phyloP scores from a whole-genome alignment of 306 rosid genomes.

The Quercus dentata region DNA sequence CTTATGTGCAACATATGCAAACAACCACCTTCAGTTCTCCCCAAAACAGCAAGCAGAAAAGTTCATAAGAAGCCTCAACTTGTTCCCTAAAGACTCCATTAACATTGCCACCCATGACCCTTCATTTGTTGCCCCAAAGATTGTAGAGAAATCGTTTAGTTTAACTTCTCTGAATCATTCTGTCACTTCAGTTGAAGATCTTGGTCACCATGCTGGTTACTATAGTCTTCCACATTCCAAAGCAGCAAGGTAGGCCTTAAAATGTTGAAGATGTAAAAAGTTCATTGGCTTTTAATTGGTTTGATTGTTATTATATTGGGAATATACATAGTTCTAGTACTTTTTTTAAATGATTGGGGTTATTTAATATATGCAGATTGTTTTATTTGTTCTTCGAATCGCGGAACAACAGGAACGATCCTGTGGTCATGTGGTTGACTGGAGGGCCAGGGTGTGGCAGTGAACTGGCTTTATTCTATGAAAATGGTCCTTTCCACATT shows the following conservation, averaged over 20 bases:
- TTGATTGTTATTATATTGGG: too few species aligned
- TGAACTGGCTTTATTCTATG: constrained; percentile 83
- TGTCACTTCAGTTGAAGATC: constrained; percentile 56
- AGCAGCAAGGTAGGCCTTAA: constrained; percentile 64
- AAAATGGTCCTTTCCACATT: constrained; percentile 88
- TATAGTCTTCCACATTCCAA: constrained; percentile 70
- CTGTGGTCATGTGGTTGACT: constrained; percentile 81
- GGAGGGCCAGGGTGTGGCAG: constrained; percentile 99
- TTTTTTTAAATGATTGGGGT: too few species aligned
- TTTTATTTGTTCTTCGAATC: constrained; percentile 94
- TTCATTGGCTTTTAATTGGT: too few species aligned
- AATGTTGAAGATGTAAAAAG: neutral
- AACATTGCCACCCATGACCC: constrained; percentile 36
- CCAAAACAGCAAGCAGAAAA: constrained; percentile 53
- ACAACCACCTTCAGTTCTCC: constrained; percentile 8
- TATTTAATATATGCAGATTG: constrained; percentile 48
- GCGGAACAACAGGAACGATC: constrained; percentile 53
- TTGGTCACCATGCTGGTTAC: constrained; percentile 93
- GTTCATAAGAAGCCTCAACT: constrained; percentile 61
- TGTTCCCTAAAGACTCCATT: constrained; percentile 65
- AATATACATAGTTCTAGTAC: too few species aligned
- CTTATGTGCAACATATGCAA: constrained; percentile 27
- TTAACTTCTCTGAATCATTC: constrained; percentile 45
- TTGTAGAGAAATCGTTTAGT: constrained; percentile 60
- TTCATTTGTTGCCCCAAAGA: constrained; percentile 23